Evolutionary conservation across 495 filamentous ascomycete genomes (phyloP), one percentile per base, ranked within the genome.

Genomic region (Neurospora sp.): DNA sequence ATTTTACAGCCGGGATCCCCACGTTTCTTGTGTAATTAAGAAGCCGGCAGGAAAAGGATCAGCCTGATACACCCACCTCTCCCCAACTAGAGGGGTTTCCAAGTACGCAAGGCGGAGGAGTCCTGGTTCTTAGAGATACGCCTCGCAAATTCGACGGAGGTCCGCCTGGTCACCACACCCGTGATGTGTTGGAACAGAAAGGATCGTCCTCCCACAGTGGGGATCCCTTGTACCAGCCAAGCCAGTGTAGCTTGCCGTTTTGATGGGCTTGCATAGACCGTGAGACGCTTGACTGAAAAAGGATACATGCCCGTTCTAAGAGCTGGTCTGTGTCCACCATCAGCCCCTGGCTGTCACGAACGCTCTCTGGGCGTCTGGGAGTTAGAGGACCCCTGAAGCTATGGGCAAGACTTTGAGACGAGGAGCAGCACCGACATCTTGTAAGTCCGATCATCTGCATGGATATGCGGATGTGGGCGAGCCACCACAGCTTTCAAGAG

Each of bases 351-450:
- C 76, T 77, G 76, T 74, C 77, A 77, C 72, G 73, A 71, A 77
- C 75, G 77, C 77, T 76, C 54, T 66, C 54, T 78, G 75, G 77
- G 74, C 77, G 78, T 80, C 78, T 79, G 74, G 77, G 73, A 71
- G 75, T 59, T 54, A 76, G 74, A 77, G 70, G 54, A 66, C 75
- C 81, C 80, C 76, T 79, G 77, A 73, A 71, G 71, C 69, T 72
- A 62, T 79, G 78, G 79, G 78, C 79, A 71, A 74, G 76, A 82
- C 80, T 84, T 85, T 85, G 84, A 86, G 84, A 86, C 84, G 82
- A 83, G 79, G 76, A 77, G 80, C 80, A 78, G 81, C 80, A 79
- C 79, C 80, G 77, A 75, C 70, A 70, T 76, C 72, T 78, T 76
- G 75, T 77, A 66, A 66, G 77, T 75, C 74, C 79, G 75, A 81